Conservation (phyloP, 768 basidiomycete species). For the Suillus subalutaceus region DNA sequence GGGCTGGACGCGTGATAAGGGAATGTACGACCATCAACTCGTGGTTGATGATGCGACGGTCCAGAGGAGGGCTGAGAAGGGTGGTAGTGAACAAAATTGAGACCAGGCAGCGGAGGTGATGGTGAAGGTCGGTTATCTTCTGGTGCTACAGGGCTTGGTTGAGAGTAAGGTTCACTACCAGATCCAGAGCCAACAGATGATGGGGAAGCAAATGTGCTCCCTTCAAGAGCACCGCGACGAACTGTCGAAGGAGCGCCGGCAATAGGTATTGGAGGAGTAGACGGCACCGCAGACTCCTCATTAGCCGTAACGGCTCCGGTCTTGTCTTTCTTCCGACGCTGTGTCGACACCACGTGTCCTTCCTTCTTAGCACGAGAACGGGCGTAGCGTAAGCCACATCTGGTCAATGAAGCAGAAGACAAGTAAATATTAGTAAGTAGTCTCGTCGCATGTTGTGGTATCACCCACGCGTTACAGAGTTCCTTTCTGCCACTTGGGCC, state of each 20-base stretch:
- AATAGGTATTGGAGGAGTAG: constrained; percentile 36
- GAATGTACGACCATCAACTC: constrained; percentile 31
- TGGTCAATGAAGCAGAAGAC: constrained; percentile 36
- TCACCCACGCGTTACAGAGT: constrained; percentile 86
- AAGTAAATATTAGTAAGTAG: constrained; percentile 11
- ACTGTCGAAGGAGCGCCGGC: constrained; percentile 48
- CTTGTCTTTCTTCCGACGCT: constrained; percentile 70
- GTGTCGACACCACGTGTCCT: constrained; percentile 52
- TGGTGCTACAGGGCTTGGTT: constrained; percentile 43
- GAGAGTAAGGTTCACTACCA: constrained; percentile 58
- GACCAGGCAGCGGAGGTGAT: constrained; percentile 59
- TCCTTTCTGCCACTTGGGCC: constrained; percentile 91
- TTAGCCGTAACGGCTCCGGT: constrained; percentile 28
- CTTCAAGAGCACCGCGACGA: constrained; percentile 50
- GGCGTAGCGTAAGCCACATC: constrained; percentile 85
- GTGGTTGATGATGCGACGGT: constrained; percentile 33
- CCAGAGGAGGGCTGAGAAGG: constrained; percentile 40
- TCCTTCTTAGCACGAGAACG: constrained; percentile 89
- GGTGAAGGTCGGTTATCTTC: constrained; percentile 58
- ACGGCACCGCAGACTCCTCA: constrained; percentile 23
- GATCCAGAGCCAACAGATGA: constrained; percentile 59
- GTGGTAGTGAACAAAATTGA: constrained; percentile 64
- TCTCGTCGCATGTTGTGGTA: constrained; percentile 18
- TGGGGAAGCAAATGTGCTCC: constrained; percentile 47
- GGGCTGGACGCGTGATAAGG: constrained; percentile 25